Evolutionary conservation across 1,284 basidiomycete genomes (phyloP).

Genomic region (Tylopilus orsonianus): DNA sequence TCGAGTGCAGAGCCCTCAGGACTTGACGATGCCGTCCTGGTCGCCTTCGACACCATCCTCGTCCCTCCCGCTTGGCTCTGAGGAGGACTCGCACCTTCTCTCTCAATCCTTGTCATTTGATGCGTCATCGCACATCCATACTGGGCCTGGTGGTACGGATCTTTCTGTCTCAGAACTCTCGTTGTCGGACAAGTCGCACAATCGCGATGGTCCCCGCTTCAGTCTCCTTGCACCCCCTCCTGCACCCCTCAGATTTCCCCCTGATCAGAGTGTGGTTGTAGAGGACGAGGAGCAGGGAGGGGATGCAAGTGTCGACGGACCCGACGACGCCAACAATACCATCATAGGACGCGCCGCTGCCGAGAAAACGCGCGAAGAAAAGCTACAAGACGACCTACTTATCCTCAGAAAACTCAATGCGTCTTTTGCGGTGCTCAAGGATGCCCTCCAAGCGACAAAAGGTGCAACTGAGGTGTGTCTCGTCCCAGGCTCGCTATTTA

Average conservation of each 20-base stretch:
- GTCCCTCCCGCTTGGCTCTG: conserved; percentile 22
- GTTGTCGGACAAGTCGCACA: conserved; percentile 40
- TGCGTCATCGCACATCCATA: conserved; percentile 41
- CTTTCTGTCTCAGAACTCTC: conserved; percentile 65
- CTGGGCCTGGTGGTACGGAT: conserved; percentile 50
- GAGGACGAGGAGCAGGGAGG: conserved; percentile 33
- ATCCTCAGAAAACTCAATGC: conserved; percentile 70
- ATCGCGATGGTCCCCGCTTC: conserved; percentile 36
- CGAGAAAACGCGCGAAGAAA: conserved; percentile 62
- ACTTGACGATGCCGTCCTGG: conserved; percentile 36
- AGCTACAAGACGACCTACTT: conserved; percentile 68
- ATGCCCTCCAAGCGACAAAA: conserved; percentile 59
- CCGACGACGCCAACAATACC: conserved; percentile 26
- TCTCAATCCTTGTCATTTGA: conserved; percentile 47
- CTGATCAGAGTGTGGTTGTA: conserved; percentile 28
- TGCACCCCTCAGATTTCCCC: conserved; percentile 27
- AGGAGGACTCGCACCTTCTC: conserved; percentile 46
- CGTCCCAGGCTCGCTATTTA: background rate
- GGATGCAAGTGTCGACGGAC: conserved; percentile 19
- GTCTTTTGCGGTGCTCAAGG: conserved; percentile 63
- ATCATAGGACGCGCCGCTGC: conserved; percentile 25
- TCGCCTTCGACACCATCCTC: conserved; percentile 33
- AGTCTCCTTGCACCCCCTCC: conserved; percentile 42
- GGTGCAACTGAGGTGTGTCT: conserved; percentile 62
- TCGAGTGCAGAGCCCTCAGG: too few relatives aligned